A percentile compares a stretch with the other conserved stretches of the same genome.
Conservation (phyloP, 2,329 filamentous ascomycete genomes). For the Fulvia fulva region DNA sequence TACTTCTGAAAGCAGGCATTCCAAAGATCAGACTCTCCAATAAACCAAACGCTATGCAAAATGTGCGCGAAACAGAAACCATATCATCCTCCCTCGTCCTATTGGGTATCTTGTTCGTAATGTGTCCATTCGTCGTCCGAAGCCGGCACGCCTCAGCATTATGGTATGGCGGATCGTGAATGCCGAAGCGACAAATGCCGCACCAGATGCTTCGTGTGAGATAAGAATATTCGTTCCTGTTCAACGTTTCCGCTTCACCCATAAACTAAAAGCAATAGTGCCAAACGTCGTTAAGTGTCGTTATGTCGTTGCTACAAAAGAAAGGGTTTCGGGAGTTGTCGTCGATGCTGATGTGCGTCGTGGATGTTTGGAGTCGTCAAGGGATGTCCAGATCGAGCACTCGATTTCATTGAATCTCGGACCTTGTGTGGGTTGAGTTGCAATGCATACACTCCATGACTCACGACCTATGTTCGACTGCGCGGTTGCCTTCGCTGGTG, state of each 20-base stretch:
- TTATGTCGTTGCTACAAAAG: not conserved
- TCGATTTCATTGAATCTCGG: too few species aligned
- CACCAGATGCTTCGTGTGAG: not conserved
- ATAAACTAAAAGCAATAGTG: not conserved
- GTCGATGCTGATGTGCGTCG: not conserved
- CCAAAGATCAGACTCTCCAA: not conserved
- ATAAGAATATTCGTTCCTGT: not conserved
- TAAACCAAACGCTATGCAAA: not conserved
- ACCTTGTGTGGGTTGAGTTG: not conserved
- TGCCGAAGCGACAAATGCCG: not conserved
- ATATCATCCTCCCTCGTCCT: not conserved
- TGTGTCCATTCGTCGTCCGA: not conserved
- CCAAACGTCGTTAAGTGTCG: not conserved
- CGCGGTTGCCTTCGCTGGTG: conserved; percentile 50
- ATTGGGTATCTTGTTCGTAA: conserved; percentile 1
- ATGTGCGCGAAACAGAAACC: not conserved
- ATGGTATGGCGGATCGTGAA: not conserved
- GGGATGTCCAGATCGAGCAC: too few species aligned
- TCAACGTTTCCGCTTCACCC: not conserved
- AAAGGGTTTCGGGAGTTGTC: not conserved
- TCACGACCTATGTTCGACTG: conserved; percentile 27
- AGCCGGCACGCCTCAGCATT: not conserved
- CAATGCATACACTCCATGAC: not conserved
- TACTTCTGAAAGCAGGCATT: not conserved
- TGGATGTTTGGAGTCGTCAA: not conserved